Evolutionary conservation across 78 protist genomes (phyloP).

Genomic region (Dictyostelium intermedium): DNA sequence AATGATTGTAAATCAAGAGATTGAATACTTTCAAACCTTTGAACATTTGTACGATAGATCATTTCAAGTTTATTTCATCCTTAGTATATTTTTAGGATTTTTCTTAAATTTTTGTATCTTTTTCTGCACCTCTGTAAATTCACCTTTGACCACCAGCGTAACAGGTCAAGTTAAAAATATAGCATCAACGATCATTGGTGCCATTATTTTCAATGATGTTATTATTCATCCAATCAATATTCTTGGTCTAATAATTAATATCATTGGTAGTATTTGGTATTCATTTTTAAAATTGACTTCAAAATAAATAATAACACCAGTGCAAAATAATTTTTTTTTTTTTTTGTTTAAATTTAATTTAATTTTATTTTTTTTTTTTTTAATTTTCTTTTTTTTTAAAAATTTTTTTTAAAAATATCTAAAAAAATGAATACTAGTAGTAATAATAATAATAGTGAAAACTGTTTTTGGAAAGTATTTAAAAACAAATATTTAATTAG

Average conservation of each 20-base stretch:
- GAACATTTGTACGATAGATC: not conserved
- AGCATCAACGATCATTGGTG: conserved; percentile 29
- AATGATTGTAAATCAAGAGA: conserved; percentile 4
- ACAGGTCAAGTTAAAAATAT: conserved; percentile 63
- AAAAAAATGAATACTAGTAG: too few species aligned
- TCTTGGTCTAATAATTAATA: conserved; percentile 24
- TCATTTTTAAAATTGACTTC: conserved; percentile 24
- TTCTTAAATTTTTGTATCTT: conserved; percentile 62
- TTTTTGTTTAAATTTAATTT: too few species aligned
- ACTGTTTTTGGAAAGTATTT: too few species aligned
- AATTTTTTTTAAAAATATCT: too few species aligned
- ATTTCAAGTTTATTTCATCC: conserved; percentile 29
- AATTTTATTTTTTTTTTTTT: too few species aligned
- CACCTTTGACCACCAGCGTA: conserved; percentile 63
- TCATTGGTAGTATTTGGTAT: conserved; percentile 67
- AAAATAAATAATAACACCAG: not conserved
- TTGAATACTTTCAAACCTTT: not conserved
- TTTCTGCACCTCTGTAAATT: conserved; percentile 56
- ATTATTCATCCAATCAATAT: conserved; percentile 57
- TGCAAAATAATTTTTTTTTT: too few species aligned
- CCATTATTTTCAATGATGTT: conserved; percentile 48
- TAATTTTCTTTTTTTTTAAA: too few species aligned
- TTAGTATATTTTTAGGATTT: conserved; percentile 51
- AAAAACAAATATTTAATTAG: too few species aligned
- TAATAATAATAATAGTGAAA: too few species aligned